phyloP scores from a whole-genome alignment of 202 grass and related monocot species.

The Bolboschoenoplectus hybrid region DNA sequence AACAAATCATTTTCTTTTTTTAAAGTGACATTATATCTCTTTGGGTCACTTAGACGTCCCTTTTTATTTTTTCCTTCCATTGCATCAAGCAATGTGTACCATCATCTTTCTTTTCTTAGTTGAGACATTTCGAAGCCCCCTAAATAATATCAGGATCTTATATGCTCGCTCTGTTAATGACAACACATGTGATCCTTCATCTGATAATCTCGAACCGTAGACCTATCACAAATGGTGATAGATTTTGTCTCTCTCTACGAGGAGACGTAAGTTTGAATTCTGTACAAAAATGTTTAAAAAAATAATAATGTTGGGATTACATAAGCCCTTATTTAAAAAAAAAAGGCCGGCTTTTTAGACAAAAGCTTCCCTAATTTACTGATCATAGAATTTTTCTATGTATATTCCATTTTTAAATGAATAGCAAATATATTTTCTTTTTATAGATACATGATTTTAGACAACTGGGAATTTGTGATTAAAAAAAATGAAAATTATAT shows the following conservation, averaged over 20 bases:
- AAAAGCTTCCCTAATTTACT: not conserved
- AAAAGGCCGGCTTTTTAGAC: not conserved
- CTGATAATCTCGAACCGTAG: not conserved
- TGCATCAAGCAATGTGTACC: constrained; percentile 21
- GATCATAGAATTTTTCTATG: not conserved
- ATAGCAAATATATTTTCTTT: not conserved
- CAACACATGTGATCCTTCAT: not conserved
- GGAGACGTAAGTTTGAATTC: no score
- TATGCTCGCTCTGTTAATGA: not conserved
- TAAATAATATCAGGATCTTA: constrained; percentile 6
- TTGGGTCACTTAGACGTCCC: constrained; percentile 31
- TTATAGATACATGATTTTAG: not conserved
- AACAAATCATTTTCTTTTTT: constrained; percentile 1
- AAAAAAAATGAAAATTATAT: not conserved
- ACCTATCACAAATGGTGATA: no score
- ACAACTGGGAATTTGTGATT: not conserved
- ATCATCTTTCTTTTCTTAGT: constrained; percentile 28
- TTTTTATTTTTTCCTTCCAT: constrained; percentile 19
- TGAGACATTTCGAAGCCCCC: not conserved
- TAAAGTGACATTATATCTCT: constrained; percentile 22
- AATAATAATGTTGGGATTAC: no score
- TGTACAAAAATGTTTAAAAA: no score
- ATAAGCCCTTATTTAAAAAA: no score
- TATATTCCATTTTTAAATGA: not conserved
- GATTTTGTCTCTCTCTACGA: no score